A percentile compares a stretch with the other conserved stretches of the same genome.
Evolutionary conservation across 2,329 filamentous ascomycete genomes (phyloP).

Genomic region (Stemphylium beticola): DNA sequence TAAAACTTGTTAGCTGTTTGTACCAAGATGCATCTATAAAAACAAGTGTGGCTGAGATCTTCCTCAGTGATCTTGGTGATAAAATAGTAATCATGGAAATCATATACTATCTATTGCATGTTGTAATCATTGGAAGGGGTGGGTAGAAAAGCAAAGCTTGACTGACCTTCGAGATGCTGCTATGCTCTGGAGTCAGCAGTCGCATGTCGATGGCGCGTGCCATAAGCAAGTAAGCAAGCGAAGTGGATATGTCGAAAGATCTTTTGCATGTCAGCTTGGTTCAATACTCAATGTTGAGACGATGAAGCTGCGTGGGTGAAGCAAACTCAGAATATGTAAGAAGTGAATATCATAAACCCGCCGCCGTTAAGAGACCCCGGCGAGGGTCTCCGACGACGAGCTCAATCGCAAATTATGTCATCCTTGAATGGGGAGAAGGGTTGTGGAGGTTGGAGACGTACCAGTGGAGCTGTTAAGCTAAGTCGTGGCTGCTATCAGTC

Average conservation of each 20-base stretch:
- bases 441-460: constrained; percentile 24
- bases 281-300: not conserved
- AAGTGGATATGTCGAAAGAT: not conserved
- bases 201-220: not conserved
- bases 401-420: constrained; percentile 99
- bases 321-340: constrained; percentile 96
- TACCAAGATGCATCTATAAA: constrained; percentile 5
- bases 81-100: constrained; percentile 65
- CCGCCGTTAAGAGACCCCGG: constrained; percentile 84
- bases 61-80: constrained; percentile 74
- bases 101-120: constrained; percentile 71
- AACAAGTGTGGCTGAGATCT: constrained; percentile 21
- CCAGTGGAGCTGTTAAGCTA: constrained; percentile 16
- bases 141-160: not conserved
- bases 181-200: not conserved
- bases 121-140: constrained; percentile 69
- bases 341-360: constrained; percentile 85
- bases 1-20: constrained; percentile 32
- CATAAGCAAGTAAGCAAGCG: not conserved
- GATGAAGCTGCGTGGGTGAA: constrained; percentile 1
- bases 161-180: constrained; percentile 19
- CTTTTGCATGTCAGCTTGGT: constrained; percentile 10
- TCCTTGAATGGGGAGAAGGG: constrained; percentile 60
- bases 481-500: constrained; percentile 7
- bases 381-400: constrained; percentile 81